Evolutionary conservation across 768 basidiomycete species (phyloP), one percentile per base, ranked within the genome.

Genomic region (Suillus paluster): DNA sequence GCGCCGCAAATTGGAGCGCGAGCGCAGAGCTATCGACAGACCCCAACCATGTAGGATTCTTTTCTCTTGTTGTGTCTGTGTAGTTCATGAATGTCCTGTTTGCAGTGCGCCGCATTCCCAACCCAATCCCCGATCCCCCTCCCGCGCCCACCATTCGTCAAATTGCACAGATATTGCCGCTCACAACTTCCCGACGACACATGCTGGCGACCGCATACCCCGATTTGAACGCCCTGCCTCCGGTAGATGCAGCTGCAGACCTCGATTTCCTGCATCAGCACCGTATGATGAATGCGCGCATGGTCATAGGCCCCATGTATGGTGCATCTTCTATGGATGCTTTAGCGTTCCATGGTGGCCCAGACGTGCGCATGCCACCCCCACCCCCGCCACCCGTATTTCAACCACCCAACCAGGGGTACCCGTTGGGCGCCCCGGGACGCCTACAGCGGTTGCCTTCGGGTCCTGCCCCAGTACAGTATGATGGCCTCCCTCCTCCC

Each of bases 1-100:
- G 74, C 83, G 93, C 61, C 81, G 96, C 49, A 83, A 86, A 53
- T 75, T 99, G 39, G 95, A 98, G 72, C 83, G 95, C 62, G 95
- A 97, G 64, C 86, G 94, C 64, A 83, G 95, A 65, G 83, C 84
- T 1, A 71, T 88, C 14, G 95, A 95, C 66, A 79, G 88, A n/a
- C 89, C 91, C 11, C 86, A 84, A 52, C 86, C 89, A 57, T 75
- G 95, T 94, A 68, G 53, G 85, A 79, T 41, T 58, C 12, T 34
- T 39, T n/a, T 8, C 19, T 60, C 46, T 66, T 1, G 38, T 61
- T 34, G 62, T 9, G 38, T 23, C 5, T 45, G 17, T 30, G 33
- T 11, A 11, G 36, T 42, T 60, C 41, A 55, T 15, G 21, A 48
- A 23, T 44, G 23, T 46, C 33, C 34, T 46, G 36, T 52, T 62